Evolutionary conservation across 129 eudicot genomes (phyloP), one percentile per base, ranked within the genome.

Genomic region (Artemisia argyi): DNA sequence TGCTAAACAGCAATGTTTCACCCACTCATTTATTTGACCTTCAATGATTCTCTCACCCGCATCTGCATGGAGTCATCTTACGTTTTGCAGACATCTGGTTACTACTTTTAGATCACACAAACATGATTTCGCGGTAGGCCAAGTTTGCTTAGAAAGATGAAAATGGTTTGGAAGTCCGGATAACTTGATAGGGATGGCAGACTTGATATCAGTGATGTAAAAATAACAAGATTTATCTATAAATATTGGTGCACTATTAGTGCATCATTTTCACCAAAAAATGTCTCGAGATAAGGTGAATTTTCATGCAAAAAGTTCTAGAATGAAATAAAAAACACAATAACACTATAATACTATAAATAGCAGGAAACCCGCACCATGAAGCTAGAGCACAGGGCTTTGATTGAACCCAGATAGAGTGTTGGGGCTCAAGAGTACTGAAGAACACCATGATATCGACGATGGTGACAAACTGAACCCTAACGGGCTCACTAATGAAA

Each of bases 381-480:
- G 51, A 67, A 48, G 32, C 82, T 63, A 42, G 48, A 69, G 28
- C 53, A 85, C 53, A 59, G 82, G 69, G 58, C 75, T 61, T 73
- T 69, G 78, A 73, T 44, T 66, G 72, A 65, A 57, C 28, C 82
- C 71, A 39, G 51, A 66, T 80, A 68, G 48, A 82, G 80, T n/a
- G 73, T 30, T 61, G 11, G 97, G 97, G 52, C 91, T 91, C 39
- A 85, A 30, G 59, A 87, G 82, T 48, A 81, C 66, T 47, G 87
- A 83, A 16, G 89, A 81, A 78, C 85, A 82, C 95, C 84, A 80
- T 20, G 84, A 71, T n/a, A 76, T 12, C 1, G 89, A 78, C 0
- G 85, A 26, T 5, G 95, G 95, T 3, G 97, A 85, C 85, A 85
- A 60, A 22, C 53, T 68, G 57, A 87, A 81, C 72, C 86, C 89